Evolutionary conservation across 129 eudicot species (phyloP), one percentile per base, ranked within the genome.

Genomic region (Artemisia annua): DNA sequence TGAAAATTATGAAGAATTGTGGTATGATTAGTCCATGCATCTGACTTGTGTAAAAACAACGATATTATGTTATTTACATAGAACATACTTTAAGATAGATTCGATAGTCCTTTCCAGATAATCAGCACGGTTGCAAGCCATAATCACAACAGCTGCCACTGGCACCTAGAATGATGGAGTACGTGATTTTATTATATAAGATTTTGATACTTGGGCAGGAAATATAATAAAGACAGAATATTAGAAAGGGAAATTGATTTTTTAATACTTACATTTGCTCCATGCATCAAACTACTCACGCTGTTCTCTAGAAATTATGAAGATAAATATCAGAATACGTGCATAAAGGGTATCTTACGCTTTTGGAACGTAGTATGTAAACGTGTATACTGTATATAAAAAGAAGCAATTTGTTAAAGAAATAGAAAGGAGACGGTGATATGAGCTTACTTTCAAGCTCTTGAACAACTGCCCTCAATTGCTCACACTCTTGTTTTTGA

Each of bases 81-180:
- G 3, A 35, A 53, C 90, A 75, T 94, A 94, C 98, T 84, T 94
- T 14, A 94, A 72, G 73, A 94, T 86, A 70, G 98, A 94, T 73
- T 90, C 78, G 28, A 94, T 87, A 67, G 98, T 94, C 84, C 86
- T 84, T 79, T 88, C 98, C 61, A 94, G 82, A 78, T 94, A 94
- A 82, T 94, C 98, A 60, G 98, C 98, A 79, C 98, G 98, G 35
- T 90, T 94, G 75, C 98, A 94, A 72, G 98, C 98, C 98, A 94
- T 94, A 12, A 94, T 83, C 50, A 94, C 98, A 59, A 94, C 91
- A 51, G 98, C 98, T 71, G 98, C 97, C 69, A 94, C 91, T 78
- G 97, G 96, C 32, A 79, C 92, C 98, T 93, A 62, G n/a, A n/a
- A n/a, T 14, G 76, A 55, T 14, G 6, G 12, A 57, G 49, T 57